phyloP scores from a whole-genome alignment of 2,329 filamentous ascomycete genomes.

The Graphium sp. region DNA sequence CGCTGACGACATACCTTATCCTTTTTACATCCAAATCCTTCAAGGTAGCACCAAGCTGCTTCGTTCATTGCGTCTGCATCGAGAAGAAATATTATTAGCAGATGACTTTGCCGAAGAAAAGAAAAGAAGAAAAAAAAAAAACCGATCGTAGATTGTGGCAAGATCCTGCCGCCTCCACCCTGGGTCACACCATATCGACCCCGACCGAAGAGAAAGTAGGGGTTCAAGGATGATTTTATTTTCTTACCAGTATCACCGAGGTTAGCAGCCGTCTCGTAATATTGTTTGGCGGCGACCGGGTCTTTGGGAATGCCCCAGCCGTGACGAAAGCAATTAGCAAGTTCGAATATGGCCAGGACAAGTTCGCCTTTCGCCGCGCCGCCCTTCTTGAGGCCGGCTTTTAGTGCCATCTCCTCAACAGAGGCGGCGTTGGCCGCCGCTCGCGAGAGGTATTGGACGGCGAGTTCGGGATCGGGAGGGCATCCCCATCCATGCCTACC shows the following conservation, averaged over 20 bases:
- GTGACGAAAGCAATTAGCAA: conserved; percentile 83
- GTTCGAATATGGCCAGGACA: conserved; percentile 88
- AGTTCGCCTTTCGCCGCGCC: conserved; percentile 92
- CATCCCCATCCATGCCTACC: conserved; percentile 86
- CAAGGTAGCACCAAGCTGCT: conserved; percentile 84
- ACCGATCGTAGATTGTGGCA: too few relatives aligned
- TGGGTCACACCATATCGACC: too few relatives aligned
- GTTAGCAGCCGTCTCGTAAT: conserved; percentile 96
- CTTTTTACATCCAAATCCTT: conserved; percentile 95
- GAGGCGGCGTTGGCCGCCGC: conserved; percentile 82
- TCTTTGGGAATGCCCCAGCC: conserved; percentile 88
- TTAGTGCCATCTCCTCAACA: conserved; percentile 71
- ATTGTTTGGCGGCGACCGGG: conserved; percentile 69
- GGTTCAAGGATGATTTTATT: too few relatives aligned
- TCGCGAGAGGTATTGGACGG: conserved; percentile 70
- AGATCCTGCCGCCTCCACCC: too few relatives aligned
- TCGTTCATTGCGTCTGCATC: conserved; percentile 89
- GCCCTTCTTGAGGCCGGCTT: conserved; percentile 80
- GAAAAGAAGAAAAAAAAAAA: too few relatives aligned
- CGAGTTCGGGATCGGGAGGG: conserved; percentile 49
- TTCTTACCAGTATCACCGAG: conserved; percentile 64
- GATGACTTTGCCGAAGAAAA: too few relatives aligned
- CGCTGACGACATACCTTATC: conserved; percentile 73
- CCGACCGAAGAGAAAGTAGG: too few relatives aligned
- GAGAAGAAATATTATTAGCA: not conserved